A percentile compares a stretch with the other conserved stretches of the same genome.
phyloP scores from a whole-genome alignment of 2,329 filamentous ascomycete species.

The Penicillium verrucosum region DNA sequence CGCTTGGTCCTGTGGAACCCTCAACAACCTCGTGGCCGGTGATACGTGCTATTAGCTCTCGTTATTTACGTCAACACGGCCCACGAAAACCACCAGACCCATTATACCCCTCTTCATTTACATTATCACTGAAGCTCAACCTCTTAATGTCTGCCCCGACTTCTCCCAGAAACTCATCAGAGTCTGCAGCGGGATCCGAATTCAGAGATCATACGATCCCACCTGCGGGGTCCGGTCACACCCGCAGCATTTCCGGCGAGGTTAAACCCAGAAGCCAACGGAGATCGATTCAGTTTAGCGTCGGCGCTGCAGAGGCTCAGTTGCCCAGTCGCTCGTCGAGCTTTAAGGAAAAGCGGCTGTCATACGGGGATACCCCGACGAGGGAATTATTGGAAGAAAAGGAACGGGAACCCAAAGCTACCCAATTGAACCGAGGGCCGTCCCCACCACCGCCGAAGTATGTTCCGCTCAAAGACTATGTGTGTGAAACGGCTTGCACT shows the following conservation, averaged over 20 bases:
- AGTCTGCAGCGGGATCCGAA: conserved; percentile 17
- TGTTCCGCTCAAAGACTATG: conserved; percentile 7
- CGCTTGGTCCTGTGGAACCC: conserved; percentile 8
- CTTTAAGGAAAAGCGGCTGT: conserved; percentile 26
- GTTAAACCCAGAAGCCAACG: conserved; percentile 28
- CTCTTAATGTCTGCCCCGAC: conserved; percentile 18
- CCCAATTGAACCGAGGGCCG: conserved; percentile 26
- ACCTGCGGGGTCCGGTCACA: conserved; percentile 15
- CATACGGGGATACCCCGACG: conserved; percentile 17
- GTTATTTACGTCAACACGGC: not conserved
- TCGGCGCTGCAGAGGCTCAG: conserved; percentile 29
- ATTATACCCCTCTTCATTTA: conserved; percentile 16
- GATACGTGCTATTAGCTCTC: not conserved
- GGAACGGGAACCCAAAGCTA: conserved; percentile 28
- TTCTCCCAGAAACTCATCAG: conserved; percentile 20
- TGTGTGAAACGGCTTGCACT: not conserved
- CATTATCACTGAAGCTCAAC: not conserved
- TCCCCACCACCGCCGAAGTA: conserved; percentile 45
- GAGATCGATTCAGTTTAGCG: conserved; percentile 41
- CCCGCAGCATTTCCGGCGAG: conserved; percentile 22
- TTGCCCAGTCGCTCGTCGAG: conserved; percentile 29
- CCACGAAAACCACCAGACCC: not conserved
- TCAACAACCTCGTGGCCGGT: conserved; percentile 6
- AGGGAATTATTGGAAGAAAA: conserved; percentile 14
- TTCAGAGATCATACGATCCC: conserved; percentile 12